Conservation (phyloP, 768 basidiomycete species). For the Lactarius tabidus region DNA sequence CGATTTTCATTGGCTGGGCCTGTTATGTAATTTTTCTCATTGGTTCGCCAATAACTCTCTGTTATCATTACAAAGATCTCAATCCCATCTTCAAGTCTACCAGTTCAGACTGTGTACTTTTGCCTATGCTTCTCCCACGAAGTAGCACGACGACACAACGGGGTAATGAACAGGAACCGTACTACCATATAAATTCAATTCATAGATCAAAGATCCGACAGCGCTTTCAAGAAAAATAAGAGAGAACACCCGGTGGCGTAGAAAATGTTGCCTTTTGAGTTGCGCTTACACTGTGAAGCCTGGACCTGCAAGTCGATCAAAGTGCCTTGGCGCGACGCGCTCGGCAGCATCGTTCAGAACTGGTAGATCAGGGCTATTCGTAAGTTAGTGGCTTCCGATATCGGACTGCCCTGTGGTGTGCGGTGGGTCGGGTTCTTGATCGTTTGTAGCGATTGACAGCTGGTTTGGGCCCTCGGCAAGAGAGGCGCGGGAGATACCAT, state of each 20-base stretch:
- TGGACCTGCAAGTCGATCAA: not conserved
- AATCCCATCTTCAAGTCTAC: not conserved
- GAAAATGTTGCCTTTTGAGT: not conserved
- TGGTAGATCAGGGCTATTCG: not conserved
- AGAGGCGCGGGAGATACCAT: too few species aligned
- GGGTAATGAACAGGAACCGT: not conserved
- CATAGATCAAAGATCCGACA: not conserved
- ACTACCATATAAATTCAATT: not conserved
- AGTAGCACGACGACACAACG: not conserved
- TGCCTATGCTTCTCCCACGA: not conserved
- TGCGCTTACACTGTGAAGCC: not conserved
- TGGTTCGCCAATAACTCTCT: too few species aligned
- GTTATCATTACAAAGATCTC: too few species aligned
- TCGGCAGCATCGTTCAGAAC: not conserved
- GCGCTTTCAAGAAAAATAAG: not conserved
- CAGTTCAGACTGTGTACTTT: not conserved
- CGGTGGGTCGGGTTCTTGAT: not conserved
- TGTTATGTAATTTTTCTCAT: too few species aligned
- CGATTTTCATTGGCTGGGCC: not conserved
- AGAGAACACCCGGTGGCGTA: not conserved
- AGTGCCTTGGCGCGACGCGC: not conserved
- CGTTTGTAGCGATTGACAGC: too few species aligned
- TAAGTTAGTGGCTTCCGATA: not conserved
- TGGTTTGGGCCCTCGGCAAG: too few species aligned
- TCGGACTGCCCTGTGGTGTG: not conserved